Base-by-base conservation (phyloP, 768 basidiomycete species). In the Phallus indusiatus region DNA sequence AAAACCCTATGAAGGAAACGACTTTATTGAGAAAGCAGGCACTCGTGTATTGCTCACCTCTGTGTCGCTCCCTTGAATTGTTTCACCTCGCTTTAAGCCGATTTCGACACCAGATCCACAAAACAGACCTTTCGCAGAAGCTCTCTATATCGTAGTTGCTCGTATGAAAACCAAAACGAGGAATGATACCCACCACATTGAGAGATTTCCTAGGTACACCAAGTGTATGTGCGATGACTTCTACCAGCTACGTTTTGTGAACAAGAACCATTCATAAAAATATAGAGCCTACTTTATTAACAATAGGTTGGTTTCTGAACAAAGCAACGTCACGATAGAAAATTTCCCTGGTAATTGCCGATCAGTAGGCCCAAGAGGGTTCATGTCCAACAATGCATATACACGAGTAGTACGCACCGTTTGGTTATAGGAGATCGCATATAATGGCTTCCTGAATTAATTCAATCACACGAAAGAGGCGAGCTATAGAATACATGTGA, bases 151-250 rank as follows among this genome's bases (percentile, higher is more conserved):
- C 10, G 54, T 28, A 53, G n/a, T 14, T 4, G 9, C n/a, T 42
- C n/a, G 12, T 55, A 35, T 18, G 62, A 53, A 50, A 52, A 21
- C 24, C 54, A 20, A 4, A 60, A 18, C 28, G 35, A 46, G 21
- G 11, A 14, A 60, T 35, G 17, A 54, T 10, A 67, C 78, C 64
- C 63, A 92, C 94, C 35, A 98, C 83, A 66, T 88, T 85, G 56
- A 97, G 75, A 64, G 90, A 88, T 7, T 82, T 79, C 48, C 95
- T 77, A 54, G 84, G 76, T 8, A 93, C 68, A 9, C 78, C 74
- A 36, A 94, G 81, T 0, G 92, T 91, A 0, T 92, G 91, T 1
- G 93, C 90, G 14, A 97, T 72, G 65, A 95, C 90, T 65, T 96
- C 94, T 24, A 95, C 82, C 8, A 96, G 75, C 93, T 95, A 60